phyloP scores from a whole-genome alignment of 495 filamentous ascomycete genomes.

The Cudoniella acicularis region DNA sequence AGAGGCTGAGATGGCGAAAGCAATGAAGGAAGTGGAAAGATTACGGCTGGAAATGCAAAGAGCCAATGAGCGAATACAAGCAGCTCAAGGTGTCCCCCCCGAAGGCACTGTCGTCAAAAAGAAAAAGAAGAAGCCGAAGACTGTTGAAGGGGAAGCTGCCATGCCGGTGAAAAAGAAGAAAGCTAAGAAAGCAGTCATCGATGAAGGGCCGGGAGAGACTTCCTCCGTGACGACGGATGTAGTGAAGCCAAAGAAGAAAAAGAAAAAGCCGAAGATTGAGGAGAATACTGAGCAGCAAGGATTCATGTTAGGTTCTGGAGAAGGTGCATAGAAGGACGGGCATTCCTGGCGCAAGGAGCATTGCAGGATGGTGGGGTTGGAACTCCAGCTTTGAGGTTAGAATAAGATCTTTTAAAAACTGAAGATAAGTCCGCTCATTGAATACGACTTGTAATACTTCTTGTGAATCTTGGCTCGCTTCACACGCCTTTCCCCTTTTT shows the following conservation, averaged over 20 bases:
- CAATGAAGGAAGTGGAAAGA: conserved; percentile 81
- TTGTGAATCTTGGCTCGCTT: too few relatives aligned
- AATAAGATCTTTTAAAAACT: too few relatives aligned
- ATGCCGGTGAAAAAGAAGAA: conserved; percentile 20
- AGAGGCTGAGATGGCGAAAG: conserved; percentile 79
- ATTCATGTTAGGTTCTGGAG: neutral
- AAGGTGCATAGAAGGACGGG: conserved; percentile 16
- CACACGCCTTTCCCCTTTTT: neutral
- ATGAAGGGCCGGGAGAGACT: conserved; percentile 5
- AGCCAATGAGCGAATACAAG: conserved; percentile 75
- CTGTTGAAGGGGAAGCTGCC: conserved; percentile 9
- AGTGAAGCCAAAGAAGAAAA: conserved; percentile 25
- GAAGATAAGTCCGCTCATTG: too few relatives aligned
- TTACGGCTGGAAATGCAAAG: conserved; percentile 87
- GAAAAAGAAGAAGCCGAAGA: conserved; percentile 60
- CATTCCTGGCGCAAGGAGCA: conserved; percentile 14
- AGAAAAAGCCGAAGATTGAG: conserved; percentile 24
- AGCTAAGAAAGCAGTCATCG: conserved; percentile 10
- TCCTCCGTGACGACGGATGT: conserved; percentile 9
- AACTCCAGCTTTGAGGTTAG: neutral
- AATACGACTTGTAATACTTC: too few relatives aligned
- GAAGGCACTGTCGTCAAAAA: conserved; percentile 76
- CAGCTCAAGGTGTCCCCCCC: conserved; percentile 60
- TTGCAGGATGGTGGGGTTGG: neutral
- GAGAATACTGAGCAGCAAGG: conserved; percentile 11